A percentile compares a stretch with the other conserved stretches of the same genome.
Evolutionary conservation across 2,329 filamentous ascomycete species (phyloP).

Genomic region (Fulvia fulva): DNA sequence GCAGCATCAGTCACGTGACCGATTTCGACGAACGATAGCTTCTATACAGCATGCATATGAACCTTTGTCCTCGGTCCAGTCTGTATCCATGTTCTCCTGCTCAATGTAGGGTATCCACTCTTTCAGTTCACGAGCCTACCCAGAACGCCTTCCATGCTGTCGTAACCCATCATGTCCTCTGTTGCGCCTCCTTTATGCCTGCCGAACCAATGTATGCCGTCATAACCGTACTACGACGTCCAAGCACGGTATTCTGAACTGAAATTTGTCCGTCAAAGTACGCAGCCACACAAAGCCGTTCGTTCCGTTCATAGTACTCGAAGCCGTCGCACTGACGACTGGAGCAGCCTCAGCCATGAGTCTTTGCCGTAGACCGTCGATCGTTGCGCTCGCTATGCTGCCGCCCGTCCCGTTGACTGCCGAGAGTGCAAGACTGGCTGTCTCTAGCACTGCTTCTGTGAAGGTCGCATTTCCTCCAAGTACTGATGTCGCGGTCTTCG

Average conservation of each 20-base stretch:
- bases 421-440: conserved; percentile 48
- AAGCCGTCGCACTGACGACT: conserved; percentile 14
- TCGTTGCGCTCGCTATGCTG: conserved; percentile 62
- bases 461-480: conserved; percentile 31
- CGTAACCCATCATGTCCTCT: not conserved
- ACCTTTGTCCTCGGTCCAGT: not conserved
- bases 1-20: not conserved
- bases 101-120: not conserved
- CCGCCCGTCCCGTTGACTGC: conserved; percentile 66
- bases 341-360: conserved; percentile 42
- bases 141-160: conserved; percentile 7
- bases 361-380: conserved; percentile 55
- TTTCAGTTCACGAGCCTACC: not conserved
- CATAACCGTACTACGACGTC: conserved; percentile 66
- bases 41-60: not conserved
- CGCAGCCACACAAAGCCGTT: conserved; percentile 82
- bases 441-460: conserved; percentile 58
- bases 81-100: not conserved
- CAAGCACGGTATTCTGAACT: conserved; percentile 89
- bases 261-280: conserved; percentile 72
- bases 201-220: not conserved
- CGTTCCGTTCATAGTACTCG: conserved; percentile 50
- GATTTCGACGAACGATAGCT: not conserved
- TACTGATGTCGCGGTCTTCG: conserved; percentile 35
- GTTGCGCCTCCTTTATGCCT: not conserved